Evolutionary conservation across 2,329 filamentous ascomycete species (phyloP).

Genomic region (Alternaria triticimaculans): DNA sequence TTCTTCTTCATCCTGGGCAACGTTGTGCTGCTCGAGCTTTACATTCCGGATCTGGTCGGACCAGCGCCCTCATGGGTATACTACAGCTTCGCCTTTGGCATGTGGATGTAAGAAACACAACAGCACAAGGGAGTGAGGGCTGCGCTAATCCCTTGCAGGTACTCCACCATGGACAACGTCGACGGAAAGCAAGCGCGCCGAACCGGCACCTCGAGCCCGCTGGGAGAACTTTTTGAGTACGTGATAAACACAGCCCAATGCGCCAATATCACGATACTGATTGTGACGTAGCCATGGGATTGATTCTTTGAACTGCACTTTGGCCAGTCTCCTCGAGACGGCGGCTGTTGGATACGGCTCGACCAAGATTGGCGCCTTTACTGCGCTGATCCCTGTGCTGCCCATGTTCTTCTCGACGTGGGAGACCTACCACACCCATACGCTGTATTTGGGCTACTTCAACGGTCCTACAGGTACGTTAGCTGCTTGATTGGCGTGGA

Average conservation of each 20-base stretch:
- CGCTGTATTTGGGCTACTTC: constrained; percentile 92
- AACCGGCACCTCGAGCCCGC: constrained; percentile 90
- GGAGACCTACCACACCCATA: constrained; percentile 99
- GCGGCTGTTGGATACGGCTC: constrained; percentile 91
- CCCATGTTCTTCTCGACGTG: constrained; percentile 99
- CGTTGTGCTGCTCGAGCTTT: constrained; percentile 74
- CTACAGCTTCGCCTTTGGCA: constrained; percentile 91
- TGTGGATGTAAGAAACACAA: constrained; percentile 76
- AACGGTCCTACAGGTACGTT: constrained; percentile 80
- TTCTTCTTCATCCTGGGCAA: constrained; percentile 95
- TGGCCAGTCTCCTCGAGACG: constrained; percentile 88
- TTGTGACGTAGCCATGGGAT: constrained; percentile 75
- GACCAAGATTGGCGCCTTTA: constrained; percentile 85
- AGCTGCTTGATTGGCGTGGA: neutral
- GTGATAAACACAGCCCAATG: constrained; percentile 39
- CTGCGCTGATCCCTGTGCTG: constrained; percentile 85
- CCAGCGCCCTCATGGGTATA: constrained; percentile 92
- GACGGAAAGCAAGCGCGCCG: constrained; percentile 96
- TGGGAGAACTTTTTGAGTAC: constrained; percentile 94
- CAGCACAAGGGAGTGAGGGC: neutral
- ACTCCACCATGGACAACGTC: constrained; percentile 98
- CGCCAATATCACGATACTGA: constrained; percentile 33
- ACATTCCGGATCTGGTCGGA: constrained; percentile 88
- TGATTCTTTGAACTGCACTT: constrained; percentile 95
- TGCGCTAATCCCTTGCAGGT: constrained; percentile 51